These are phyloP conservation scores for Plectosphaerella sp. DNA, from an alignment of 2,329 filamentous ascomycete species.

Conservation along the genomic window DNA sequence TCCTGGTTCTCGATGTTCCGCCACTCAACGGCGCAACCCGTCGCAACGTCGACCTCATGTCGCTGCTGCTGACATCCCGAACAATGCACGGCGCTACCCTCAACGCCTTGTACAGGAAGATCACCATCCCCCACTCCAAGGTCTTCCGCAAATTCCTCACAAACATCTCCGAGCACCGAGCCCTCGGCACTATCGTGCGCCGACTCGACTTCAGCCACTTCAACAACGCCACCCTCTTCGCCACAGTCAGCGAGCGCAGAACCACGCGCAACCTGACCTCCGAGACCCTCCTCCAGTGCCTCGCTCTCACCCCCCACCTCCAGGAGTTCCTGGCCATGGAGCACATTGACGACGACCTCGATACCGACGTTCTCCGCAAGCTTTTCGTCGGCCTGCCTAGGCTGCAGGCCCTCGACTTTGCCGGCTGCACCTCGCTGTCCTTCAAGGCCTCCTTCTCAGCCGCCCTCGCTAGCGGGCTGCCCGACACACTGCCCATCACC, in stretches of 20 bases:
- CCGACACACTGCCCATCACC: conserved; percentile 53
- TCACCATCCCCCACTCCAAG: conserved; percentile 77
- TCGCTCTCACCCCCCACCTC: conserved; percentile 67
- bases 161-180: conserved; percentile 62
- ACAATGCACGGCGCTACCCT: conserved; percentile 69
- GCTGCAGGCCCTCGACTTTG: conserved; percentile 70
- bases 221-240: conserved; percentile 73
- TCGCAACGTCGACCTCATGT: conserved; percentile 74
- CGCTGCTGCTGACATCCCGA: conserved; percentile 71
- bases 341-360: conserved; percentile 73
- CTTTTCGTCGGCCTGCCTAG: conserved; percentile 63
- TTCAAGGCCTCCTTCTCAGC: conserved; percentile 65
- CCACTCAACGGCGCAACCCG: conserved; percentile 70
- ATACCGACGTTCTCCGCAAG: conserved; percentile 63
- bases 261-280: conserved; percentile 73
- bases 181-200: conserved; percentile 70
- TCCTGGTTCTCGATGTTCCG: conserved; percentile 67
- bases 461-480: conserved; percentile 45
- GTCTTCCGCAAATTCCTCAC: conserved; percentile 79
- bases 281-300: conserved; percentile 65
- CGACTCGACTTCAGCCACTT: conserved; percentile 84
- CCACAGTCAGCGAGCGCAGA: conserved; percentile 68
- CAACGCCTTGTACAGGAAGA: conserved; percentile 70
- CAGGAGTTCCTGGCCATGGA: conserved; percentile 78
- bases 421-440: conserved; percentile 63